A percentile compares a stretch with the other conserved stretches of the same genome.
Conservation (phyloP, 1,284 basidiomycete species). For the Ustilago xerochloae region DNA sequence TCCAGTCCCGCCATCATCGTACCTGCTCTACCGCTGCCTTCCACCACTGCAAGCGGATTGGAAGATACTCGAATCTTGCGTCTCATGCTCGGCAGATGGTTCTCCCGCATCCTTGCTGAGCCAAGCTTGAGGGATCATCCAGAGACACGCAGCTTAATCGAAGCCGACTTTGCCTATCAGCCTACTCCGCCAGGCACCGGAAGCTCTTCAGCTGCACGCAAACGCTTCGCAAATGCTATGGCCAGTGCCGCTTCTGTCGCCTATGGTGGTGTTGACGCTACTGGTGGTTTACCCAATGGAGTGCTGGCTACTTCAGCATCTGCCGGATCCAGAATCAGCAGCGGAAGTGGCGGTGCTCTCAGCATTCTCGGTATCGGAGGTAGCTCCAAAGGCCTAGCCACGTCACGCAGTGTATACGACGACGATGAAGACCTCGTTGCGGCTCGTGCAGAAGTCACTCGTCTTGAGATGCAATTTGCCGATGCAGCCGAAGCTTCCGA, state of each 20-base stretch:
- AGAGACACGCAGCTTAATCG: slow-evolving; percentile 60
- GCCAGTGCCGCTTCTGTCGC: slow-evolving; percentile 48
- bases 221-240: slow-evolving; percentile 53
- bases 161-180: slow-evolving; percentile 62
- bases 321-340: slow-evolving; percentile 22
- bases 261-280: slow-evolving; percentile 42
- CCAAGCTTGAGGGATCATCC: slow-evolving; percentile 48
- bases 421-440: slow-evolving; percentile 58
- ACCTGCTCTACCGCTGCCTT: slow-evolving; percentile 56
- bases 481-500: slow-evolving; percentile 52
- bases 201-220: slow-evolving; percentile 48
- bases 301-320: slow-evolving; percentile 53
- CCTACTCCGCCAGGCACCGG: slow-evolving; percentile 49
- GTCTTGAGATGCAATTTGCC: slow-evolving; percentile 61
- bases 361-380: slow-evolving; percentile 43
- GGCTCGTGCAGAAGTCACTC: slow-evolving; percentile 58
- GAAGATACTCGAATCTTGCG: slow-evolving; percentile 56
- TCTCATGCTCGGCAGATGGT: slow-evolving; percentile 54
- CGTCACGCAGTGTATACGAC: slow-evolving; percentile 53
- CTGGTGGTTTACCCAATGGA: slow-evolving; percentile 50
- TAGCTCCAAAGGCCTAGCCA: slow-evolving; percentile 45
- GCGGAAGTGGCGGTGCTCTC: slow-evolving; percentile 22
- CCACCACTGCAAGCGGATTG: slow-evolving; percentile 41
- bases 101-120: slow-evolving; percentile 50
- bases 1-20: slow-evolving; percentile 51